These are phyloP conservation scores for Neoboletus magnificus DNA, from an alignment of 768 basidiomycete species.

Conservation along the genomic window DNA sequence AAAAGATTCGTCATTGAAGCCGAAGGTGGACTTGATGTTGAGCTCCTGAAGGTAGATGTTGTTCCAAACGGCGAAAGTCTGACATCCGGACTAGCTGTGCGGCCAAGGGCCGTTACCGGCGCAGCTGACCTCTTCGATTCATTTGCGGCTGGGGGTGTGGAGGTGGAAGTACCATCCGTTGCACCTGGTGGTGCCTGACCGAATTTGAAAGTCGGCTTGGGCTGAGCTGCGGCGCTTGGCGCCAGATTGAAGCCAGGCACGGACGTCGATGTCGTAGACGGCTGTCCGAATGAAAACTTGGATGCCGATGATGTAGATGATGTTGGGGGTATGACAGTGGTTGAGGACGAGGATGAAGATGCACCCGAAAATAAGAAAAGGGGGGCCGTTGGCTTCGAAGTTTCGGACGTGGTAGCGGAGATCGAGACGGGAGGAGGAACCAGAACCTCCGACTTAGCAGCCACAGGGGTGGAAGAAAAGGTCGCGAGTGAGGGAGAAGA, in stretches of 20 bases:
- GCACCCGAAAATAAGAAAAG: conserved; percentile 22
- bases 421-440: background rate
- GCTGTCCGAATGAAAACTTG: conserved; percentile 28
- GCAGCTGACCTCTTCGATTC: conserved; percentile 25
- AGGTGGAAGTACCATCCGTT: conserved; percentile 19
- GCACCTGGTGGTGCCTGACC: conserved; percentile 21
- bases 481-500: background rate
- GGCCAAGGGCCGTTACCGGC: conserved; percentile 20
- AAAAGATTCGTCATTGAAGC: conserved; percentile 9
- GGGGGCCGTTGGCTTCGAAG: conserved; percentile 12
- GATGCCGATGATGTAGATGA: conserved; percentile 13
- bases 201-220: conserved; percentile 23
- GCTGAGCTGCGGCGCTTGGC: conserved; percentile 11
- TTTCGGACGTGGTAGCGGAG: background rate
- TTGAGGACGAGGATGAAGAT: conserved; percentile 8
- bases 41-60: conserved; percentile 21
- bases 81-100: conserved; percentile 16
- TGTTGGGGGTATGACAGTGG: conserved; percentile 1
- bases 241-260: conserved; percentile 3
- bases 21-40: conserved; percentile 13
- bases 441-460: conserved; percentile 5
- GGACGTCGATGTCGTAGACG: conserved; percentile 4
- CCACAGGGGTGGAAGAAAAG: conserved; percentile 8
- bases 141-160: conserved; percentile 14
- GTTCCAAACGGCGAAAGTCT: conserved; percentile 23